Evolutionary conservation across 306 rosid genomes (phyloP).

Genomic region (Casuarina equisetifolia): DNA sequence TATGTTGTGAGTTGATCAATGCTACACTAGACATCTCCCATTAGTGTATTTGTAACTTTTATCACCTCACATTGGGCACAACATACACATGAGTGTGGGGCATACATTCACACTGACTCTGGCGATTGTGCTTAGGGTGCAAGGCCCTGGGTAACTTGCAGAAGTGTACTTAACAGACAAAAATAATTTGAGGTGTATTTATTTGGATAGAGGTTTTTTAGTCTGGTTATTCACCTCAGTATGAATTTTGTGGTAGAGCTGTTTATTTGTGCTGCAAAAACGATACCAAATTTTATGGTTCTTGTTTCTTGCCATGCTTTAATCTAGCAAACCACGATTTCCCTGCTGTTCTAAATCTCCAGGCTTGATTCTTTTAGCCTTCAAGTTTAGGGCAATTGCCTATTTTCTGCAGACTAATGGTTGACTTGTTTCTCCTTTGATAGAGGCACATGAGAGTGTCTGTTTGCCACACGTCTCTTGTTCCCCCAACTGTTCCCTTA

Average conservation of each 20-base stretch:
- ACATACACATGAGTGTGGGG: neutral
- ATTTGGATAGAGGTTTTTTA: conserved; percentile 1
- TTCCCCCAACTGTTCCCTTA: neutral
- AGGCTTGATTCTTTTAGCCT: neutral
- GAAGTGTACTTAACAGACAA: neutral
- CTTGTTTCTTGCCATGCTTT: conserved; percentile 2
- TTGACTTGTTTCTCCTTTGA: conserved; percentile 4
- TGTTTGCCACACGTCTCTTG: neutral
- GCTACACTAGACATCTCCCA: conserved; percentile 3
- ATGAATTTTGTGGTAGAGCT: neutral
- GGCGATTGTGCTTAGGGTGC: neutral
- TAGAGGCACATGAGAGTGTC: neutral
- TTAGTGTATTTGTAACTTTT: neutral
- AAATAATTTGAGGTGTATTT: conserved; percentile 1
- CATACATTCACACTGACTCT: neutral
- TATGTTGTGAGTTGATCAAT: conserved; percentile 7
- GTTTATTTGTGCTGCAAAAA: neutral
- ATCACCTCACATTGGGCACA: neutral
- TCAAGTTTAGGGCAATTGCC: neutral
- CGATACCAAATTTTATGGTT: neutral
- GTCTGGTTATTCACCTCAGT: neutral
- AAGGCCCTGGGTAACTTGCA: neutral
- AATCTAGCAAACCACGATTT: neutral
- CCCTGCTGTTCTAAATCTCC: neutral
- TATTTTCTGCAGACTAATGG: neutral